Percentiles rank a stretch among this genome's conserved stretches.
Evolutionary conservation across 2,329 filamentous ascomycete species (phyloP).

Genomic region (Grosmannia clavigera): DNA sequence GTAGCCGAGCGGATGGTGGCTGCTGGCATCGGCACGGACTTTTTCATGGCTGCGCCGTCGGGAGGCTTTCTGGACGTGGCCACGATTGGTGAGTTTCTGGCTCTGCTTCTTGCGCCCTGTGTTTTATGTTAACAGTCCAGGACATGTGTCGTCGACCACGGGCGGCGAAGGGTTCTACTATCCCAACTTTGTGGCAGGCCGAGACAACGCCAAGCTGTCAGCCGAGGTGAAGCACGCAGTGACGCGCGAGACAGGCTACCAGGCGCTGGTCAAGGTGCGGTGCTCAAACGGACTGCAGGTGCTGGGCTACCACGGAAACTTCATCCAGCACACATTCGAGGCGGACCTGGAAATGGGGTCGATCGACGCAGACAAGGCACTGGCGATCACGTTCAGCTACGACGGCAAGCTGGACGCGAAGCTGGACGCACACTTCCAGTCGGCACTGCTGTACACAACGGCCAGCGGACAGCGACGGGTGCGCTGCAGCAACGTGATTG

Average conservation of each 20-base stretch:
- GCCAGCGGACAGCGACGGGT: slow-evolving; percentile 80
- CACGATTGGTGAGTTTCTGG: slow-evolving; percentile 41
- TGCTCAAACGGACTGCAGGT: slow-evolving; percentile 95
- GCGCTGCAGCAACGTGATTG: slow-evolving; percentile 85
- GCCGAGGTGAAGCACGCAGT: slow-evolving; percentile 79
- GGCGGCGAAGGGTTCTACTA: slow-evolving; percentile 95
- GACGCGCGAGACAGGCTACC: slow-evolving; percentile 83
- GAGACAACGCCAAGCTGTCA: slow-evolving; percentile 73
- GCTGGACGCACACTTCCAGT: slow-evolving; percentile 94
- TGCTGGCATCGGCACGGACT: slow-evolving; percentile 76
- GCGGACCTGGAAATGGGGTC: slow-evolving; percentile 89
- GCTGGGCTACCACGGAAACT: slow-evolving; percentile 89
- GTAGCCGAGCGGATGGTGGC: slow-evolving; percentile 78
- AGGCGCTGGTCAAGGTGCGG: slow-evolving; percentile 94
- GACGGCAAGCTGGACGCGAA: slow-evolving; percentile 97
- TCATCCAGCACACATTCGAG: slow-evolving; percentile 88
- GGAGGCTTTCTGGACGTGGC: slow-evolving; percentile 89
- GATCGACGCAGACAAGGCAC: slow-evolving; percentile 85
- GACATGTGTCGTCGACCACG: slow-evolving; percentile 75
- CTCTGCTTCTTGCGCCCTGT: too few species aligned
- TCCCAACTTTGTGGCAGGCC: slow-evolving; percentile 82
- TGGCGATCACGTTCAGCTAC: slow-evolving; percentile 84
- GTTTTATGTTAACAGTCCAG: slow-evolving; percentile 18
- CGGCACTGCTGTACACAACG: slow-evolving; percentile 86
- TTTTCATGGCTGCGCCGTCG: slow-evolving; percentile 85